These are phyloP conservation scores for Ramalina peruviana DNA, from an alignment of 495 filamentous ascomycete species.

Conservation along the genomic window DNA sequence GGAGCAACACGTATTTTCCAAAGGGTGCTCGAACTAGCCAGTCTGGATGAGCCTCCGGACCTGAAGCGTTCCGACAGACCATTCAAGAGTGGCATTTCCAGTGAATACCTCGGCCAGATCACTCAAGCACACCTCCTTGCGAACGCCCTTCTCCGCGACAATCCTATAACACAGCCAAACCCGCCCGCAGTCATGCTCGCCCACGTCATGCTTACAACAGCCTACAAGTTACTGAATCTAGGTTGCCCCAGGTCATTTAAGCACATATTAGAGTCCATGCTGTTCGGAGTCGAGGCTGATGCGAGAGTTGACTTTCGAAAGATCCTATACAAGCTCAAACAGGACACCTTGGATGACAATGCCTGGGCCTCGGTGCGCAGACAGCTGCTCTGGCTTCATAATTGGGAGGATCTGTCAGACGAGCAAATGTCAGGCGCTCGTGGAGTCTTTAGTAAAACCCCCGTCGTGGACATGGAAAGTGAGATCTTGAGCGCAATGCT, in stretches of 20 bases:
- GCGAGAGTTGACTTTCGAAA: conserved; percentile 51
- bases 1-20: conserved; percentile 47
- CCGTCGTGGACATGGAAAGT: conserved; percentile 48
- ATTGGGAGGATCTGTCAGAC: conserved; percentile 49
- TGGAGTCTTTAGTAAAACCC: conserved; percentile 61
- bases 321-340: conserved; percentile 39
- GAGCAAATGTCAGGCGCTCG: conserved; percentile 20
- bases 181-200: conserved; percentile 46
- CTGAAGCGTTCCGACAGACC: conserved; percentile 11
- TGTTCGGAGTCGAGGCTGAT: conserved; percentile 45
- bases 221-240: conserved; percentile 45
- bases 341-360: conserved; percentile 43
- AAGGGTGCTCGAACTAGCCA: conserved; percentile 45
- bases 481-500: conserved; percentile 66
- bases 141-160: conserved; percentile 46
- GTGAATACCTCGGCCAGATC: conserved; percentile 27
- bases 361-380: conserved; percentile 54
- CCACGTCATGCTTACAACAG: conserved; percentile 53
- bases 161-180: conserved; percentile 53
- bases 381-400: conserved; percentile 66
- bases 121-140: conserved; percentile 34
- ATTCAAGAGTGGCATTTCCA: background rate
- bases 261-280: conserved; percentile 42
- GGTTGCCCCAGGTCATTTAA: conserved; percentile 46
- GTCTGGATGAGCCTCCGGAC: conserved; percentile 37